phyloP scores from a whole-genome alignment of 441 rosid species.

The Capsella rubella region DNA sequence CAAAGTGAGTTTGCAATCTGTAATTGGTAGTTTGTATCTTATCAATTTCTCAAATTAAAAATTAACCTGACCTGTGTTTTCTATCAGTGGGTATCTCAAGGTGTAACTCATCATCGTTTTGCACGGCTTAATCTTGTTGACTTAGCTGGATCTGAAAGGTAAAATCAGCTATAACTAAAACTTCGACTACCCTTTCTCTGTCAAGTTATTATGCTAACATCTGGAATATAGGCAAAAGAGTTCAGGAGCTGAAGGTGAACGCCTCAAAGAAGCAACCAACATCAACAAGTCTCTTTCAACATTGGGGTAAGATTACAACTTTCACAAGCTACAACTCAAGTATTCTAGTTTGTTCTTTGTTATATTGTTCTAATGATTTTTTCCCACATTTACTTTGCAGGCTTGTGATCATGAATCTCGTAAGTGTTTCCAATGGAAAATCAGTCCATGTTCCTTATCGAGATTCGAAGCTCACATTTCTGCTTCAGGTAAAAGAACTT shows the following conservation, averaged over 20 bases:
- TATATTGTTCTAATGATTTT: constrained; percentile 26
- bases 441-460: constrained; percentile 96
- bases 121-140: constrained; percentile 98
- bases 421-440: constrained; percentile 94
- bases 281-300: constrained; percentile 98
- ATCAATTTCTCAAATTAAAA: constrained; percentile 19
- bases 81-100: constrained; percentile 96
- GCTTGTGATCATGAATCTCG: constrained; percentile 98
- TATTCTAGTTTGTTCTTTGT: constrained; percentile 14
- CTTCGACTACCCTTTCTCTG: neutral
- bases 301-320: constrained; percentile 69
- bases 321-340: constrained; percentile 8
- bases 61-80: constrained; percentile 32
- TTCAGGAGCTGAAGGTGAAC: constrained; percentile 99
- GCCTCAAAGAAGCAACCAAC: constrained; percentile 98
- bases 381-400: constrained; percentile 53
- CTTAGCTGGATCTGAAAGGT: constrained; percentile 99
- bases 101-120: constrained; percentile 95
- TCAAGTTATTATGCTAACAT: constrained; percentile 32
- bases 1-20: constrained; percentile 9
- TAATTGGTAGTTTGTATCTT: neutral
- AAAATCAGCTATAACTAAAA: constrained; percentile 34
- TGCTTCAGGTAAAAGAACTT: constrained; percentile 77
- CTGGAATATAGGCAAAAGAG: constrained; percentile 78
- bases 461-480: constrained; percentile 97